Evolutionary conservation across 164 flowering plant species (phyloP), one percentile per base, ranked within the genome.

Genomic region (Kingdonia uniflora): DNA sequence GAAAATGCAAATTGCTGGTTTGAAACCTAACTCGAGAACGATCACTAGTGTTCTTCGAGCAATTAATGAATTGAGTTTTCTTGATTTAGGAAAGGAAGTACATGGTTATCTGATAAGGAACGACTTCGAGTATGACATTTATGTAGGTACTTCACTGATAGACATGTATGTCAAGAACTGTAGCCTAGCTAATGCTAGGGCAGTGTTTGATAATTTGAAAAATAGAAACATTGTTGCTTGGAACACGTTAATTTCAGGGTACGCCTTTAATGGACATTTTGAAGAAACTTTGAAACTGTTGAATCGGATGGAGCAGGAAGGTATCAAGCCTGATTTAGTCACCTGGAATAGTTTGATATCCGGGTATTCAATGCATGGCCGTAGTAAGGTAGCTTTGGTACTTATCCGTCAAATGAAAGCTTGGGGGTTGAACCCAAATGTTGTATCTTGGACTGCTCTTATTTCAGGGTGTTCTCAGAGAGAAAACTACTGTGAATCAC

Each of bases 361-460:
- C 23, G 88, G 84, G 10, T 77, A 78, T 67, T 68, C 88, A 53
- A 49, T 68, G 60, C 26, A 57, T 41, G 80, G 84, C 1, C 57
- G 56, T 12, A 52, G 24, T 55, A 56, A 71, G 49, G 72, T 80
- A 72, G 88, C 85, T 55, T 42, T 73, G 52, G 60, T 50, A 6
- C 33, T 68, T 65, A 68, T 85, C 44, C 51, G 66, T 45, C 62
- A 65, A 25, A 75, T 77, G 33, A 77, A 71, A 64, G 37, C 23
- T n/a, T 63, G 56, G 5, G 82, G 79, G 5, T 49, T 74, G 54
- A 43, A 50, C n/a, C 86, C 88, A 11, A 73, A 78, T 64, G 80
- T 81, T 47, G 71, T 78, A 25, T 71, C 87, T 20, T 84, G 87
- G 92, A 84, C 92, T 35, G 71, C 92, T 67, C 59, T 84, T 3